Base-by-base conservation (phyloP, 2,329 filamentous ascomycete genomes). In the Aspergillus sp. region DNA sequence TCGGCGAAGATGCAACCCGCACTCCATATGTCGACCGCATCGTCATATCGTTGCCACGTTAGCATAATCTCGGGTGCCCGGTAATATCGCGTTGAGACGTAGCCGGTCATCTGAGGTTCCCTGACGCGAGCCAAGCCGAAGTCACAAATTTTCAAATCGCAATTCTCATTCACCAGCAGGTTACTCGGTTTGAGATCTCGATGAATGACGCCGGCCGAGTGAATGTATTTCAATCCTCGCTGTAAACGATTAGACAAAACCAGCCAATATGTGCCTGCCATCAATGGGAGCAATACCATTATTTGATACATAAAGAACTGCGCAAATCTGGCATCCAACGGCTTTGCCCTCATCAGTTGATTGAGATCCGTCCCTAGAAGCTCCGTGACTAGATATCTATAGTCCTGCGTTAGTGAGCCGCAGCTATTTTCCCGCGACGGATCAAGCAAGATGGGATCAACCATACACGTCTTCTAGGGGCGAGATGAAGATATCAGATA, bases 271-370 rank as follows among this genome's bases (percentile, higher is more conserved):
- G 4, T 14, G 57, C 55, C 45, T 14, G 58, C 67, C 45, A 68
- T 63, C 51, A 39, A 51, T 22, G 32, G 14, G 16, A 20, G 6
- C 16, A 24, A 47, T 81, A 97, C 94, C 83, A 98, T 86, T 72
- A 99, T 98, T 80, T 99, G 95, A 79, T 99, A 99, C 60, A 98
- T 86, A 77, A 99, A 99, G 81, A 98, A 99, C 81, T 99, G 95
- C 71, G 98, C 97, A 78, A 98, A 99, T 78, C 98, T 94, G 82
- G 96, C 97, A 84, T 99, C 95, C 52, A 99, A 87, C 20, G 95
- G 95, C 75, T 94, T 85, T 50, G 94, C 97, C 51, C 93, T 97
- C 69, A 99, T 86, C 63, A 99, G 86, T 65, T 95, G 89, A 80
- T 98, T 94, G 66, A 99, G 84, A 78, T 99, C 95, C 71, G 95